Evolutionary conservation across 768 basidiomycete species (phyloP), one percentile per base, ranked within the genome.

Genomic region (Amanita pallidorosea): DNA sequence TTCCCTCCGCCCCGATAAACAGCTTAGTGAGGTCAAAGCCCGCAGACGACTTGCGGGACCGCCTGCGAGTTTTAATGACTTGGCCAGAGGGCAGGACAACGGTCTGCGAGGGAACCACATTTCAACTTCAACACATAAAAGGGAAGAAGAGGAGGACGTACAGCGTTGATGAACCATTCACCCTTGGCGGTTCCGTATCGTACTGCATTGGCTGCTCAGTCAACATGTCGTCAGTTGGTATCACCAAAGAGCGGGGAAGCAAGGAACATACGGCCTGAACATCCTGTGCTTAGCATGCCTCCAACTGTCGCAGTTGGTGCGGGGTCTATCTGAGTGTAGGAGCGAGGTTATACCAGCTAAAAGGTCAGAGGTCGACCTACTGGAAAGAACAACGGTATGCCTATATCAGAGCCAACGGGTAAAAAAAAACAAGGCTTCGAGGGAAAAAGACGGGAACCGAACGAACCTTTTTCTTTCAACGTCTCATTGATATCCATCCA

Each of bases 131-230:
- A n/a, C 6, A 29, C 9, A 4, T 31, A 11, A 31, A 12, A 9
- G 9, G 31, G 12, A 31, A 23, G 11, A 45, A 18, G 6, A 7
- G 22, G 11, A 47, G 6, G 11, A 54, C 61, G 27, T 59, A 88
- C 88, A 20, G 77, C 77, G 57, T 92, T 93, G 37, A 94, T 68
- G 59, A 94, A 89, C 91, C 90, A 93, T 67, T 93, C 90, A 0
- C 73, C 87, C 61, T 85, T 89, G 0, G 89, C 90, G 6, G 90
- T 94, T 8, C 89, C 92, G 60, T 92, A 94, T 20, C 88, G 70
- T 1, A 88, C 88, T 1, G 87, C 85, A 56, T 88, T 88, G 0
- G 86, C 86, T 79, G 33, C 17, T 8, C 6, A 11, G 31, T 31
- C 6, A 44, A 52, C 13, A 8, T 20, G 13, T 45, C 4, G 15